Conservation (phyloP, 1,284 basidiomycete genomes). For the Volvariella volvacea region DNA sequence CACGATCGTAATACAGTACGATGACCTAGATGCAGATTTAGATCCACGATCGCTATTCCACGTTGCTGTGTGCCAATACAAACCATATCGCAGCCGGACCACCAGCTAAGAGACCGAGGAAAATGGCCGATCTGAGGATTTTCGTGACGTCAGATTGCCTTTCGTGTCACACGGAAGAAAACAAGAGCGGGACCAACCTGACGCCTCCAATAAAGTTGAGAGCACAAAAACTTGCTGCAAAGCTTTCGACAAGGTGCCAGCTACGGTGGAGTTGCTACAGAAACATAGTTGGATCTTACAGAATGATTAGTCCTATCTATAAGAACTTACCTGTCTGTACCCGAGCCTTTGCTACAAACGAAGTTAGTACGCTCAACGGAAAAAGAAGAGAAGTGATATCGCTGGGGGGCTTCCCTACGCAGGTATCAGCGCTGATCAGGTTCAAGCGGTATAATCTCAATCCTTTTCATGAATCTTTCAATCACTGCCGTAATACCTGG, state of each 20-base stretch:
- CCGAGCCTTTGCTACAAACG: slow-evolving; percentile 60
- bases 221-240: slow-evolving; percentile 79
- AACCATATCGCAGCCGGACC: slow-evolving; percentile 81
- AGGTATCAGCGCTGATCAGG: slow-evolving; percentile 93
- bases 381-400: slow-evolving; percentile 35
- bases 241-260: slow-evolving; percentile 77
- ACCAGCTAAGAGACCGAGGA: slow-evolving; percentile 76
- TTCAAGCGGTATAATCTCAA: slow-evolving; percentile 95
- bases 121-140: slow-evolving; percentile 57
- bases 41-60: slow-evolving; percentile 1
- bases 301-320: too few relatives aligned
- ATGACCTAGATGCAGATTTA: slow-evolving; percentile 48
- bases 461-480: slow-evolving; percentile 29
- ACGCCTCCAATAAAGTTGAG: slow-evolving; percentile 84
- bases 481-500: slow-evolving; percentile 15
- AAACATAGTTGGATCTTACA: not conserved
- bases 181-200: slow-evolving; percentile 53
- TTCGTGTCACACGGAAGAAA: not conserved
- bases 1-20: slow-evolving; percentile 70
- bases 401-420: slow-evolving; percentile 90
- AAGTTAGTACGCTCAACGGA: slow-evolving; percentile 48
- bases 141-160: not conserved
- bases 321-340: slow-evolving; percentile 64
- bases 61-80: not conserved
- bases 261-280: slow-evolving; percentile 72